Evolutionary conservation across 257 asterid genomes (phyloP).

Genomic region (Lavandula angustifolia): DNA sequence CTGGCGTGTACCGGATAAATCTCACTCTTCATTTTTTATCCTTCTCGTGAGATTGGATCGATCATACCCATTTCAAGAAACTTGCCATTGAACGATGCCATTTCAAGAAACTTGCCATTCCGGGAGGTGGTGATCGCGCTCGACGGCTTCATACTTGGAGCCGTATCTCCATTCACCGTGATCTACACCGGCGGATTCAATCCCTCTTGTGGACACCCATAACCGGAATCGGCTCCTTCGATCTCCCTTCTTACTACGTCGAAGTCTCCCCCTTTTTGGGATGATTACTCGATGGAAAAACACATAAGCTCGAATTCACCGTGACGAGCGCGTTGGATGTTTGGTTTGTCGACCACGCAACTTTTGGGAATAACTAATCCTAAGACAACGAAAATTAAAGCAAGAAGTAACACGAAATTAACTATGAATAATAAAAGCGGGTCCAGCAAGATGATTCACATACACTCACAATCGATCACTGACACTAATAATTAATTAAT

Average conservation of each 20-base stretch:
- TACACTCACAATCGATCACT: no score
- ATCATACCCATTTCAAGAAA: conserved; percentile 65
- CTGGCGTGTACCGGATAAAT: conserved; percentile 77
- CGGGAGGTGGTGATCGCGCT: conserved; percentile 69
- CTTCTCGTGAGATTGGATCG: conserved; percentile 40
- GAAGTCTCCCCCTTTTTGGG: conserved; percentile 70
- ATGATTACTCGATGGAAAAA: conserved; percentile 53
- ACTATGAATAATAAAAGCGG: no score
- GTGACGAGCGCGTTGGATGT: conserved; percentile 71
- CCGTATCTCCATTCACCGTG: conserved; percentile 78
- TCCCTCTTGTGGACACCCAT: conserved; percentile 83
- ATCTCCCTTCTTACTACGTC: conserved; percentile 70
- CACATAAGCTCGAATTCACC: conserved; percentile 50
- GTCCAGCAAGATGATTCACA: no score
- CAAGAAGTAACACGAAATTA: no score
- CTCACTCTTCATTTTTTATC: conserved; percentile 64
- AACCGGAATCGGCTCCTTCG: conserved; percentile 71
- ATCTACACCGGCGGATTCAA: conserved; percentile 76
- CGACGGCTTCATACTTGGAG: conserved; percentile 50
- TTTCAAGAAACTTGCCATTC: conserved; percentile 56
- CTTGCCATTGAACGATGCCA: conserved; percentile 65
- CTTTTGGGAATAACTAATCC: no score
- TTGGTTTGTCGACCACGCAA: conserved; percentile 79
- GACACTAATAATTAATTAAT: no score
- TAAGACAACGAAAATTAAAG: no score